Conservation (phyloP, 2,329 filamentous ascomycete species). For the Nigrospora osmanthi region DNA sequence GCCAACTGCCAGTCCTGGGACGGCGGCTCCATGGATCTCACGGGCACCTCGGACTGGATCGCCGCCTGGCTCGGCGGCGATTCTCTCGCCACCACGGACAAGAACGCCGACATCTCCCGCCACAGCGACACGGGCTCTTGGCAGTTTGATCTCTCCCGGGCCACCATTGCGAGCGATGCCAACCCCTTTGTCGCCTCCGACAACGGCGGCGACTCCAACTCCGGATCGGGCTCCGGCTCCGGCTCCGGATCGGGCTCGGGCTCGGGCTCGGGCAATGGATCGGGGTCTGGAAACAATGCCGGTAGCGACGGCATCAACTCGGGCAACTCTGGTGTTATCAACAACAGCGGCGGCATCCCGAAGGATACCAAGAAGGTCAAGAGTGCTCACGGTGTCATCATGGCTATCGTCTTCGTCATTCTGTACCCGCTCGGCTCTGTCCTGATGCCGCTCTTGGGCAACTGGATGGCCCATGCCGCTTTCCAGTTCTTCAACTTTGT, state of each 20-base stretch:
- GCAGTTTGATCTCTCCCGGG: conserved; percentile 38
- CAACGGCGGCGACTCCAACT: conserved; percentile 6
- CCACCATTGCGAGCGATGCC: conserved; percentile 34
- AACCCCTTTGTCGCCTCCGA: conserved; percentile 40
- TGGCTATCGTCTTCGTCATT: conserved; percentile 50
- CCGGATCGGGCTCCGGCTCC: conserved; percentile 6
- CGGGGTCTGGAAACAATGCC: too few species aligned
- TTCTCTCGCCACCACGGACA: conserved; percentile 34
- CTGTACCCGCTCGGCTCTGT: conserved; percentile 54
- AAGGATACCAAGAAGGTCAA: conserved; percentile 16
- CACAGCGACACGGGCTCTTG: conserved; percentile 40
- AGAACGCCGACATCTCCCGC: conserved; percentile 28
- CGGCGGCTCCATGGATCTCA: conserved; percentile 32
- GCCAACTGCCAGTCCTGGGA: conserved; percentile 42
- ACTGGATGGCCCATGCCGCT: conserved; percentile 48
- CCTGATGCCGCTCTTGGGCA: conserved; percentile 51
- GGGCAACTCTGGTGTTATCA: conserved; percentile 5
- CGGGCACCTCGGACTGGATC: conserved; percentile 39
- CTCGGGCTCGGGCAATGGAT: neutral
- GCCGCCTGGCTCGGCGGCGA: conserved; percentile 43
- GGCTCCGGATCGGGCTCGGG: conserved; percentile 1
- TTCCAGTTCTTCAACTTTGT: conserved; percentile 48
- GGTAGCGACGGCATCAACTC: conserved; percentile 1
- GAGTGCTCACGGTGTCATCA: conserved; percentile 48
- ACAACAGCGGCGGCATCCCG: conserved; percentile 5